These are phyloP conservation scores for Fusarium avenaceum DNA, from an alignment of 2,329 filamentous ascomycete species.

Conservation along the genomic window DNA sequence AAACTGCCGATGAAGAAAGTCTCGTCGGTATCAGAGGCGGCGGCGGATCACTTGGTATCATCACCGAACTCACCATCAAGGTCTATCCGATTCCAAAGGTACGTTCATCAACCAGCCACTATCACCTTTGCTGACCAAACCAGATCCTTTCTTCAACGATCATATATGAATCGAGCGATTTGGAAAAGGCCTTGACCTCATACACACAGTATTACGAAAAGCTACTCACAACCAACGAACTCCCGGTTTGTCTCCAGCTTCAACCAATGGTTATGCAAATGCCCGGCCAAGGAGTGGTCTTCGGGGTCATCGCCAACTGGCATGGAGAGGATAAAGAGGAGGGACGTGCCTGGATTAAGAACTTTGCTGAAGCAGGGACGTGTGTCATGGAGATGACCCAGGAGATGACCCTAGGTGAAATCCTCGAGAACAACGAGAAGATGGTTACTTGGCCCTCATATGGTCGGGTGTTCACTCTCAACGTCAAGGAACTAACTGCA, in stretches of 20 bases:
- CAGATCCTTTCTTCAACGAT: not conserved
- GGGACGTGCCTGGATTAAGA: not conserved
- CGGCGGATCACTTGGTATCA: constrained; percentile 14
- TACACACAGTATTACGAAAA: constrained; percentile 10
- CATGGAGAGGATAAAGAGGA: not conserved
- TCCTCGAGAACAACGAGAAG: constrained; percentile 11
- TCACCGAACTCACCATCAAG: constrained; percentile 16
- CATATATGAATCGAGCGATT: constrained; percentile 5
- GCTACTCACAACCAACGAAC: not conserved
- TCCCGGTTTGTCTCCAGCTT: rapidly evolving
- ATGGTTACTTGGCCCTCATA: not conserved
- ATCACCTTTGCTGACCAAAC: rapidly evolving
- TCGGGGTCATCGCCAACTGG: not conserved
- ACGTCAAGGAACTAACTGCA: rapidly evolving
- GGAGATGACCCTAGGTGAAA: not conserved
- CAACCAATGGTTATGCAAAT: not conserved
- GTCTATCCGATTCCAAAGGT: constrained; percentile 4
- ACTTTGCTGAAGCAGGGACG: not conserved
- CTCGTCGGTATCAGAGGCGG: constrained; percentile 22
- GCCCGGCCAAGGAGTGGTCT: not conserved
- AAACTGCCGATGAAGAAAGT: constrained; percentile 11
- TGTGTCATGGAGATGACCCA: constrained; percentile 10
- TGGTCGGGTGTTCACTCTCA: constrained; percentile 1
- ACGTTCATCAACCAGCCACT: rapidly evolving
- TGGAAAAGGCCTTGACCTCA: rapidly evolving